Percentiles rank a stretch among this genome's conserved stretches.
phyloP scores from a whole-genome alignment of 495 filamentous ascomycete species.

The Penicillium maclennaniae region DNA sequence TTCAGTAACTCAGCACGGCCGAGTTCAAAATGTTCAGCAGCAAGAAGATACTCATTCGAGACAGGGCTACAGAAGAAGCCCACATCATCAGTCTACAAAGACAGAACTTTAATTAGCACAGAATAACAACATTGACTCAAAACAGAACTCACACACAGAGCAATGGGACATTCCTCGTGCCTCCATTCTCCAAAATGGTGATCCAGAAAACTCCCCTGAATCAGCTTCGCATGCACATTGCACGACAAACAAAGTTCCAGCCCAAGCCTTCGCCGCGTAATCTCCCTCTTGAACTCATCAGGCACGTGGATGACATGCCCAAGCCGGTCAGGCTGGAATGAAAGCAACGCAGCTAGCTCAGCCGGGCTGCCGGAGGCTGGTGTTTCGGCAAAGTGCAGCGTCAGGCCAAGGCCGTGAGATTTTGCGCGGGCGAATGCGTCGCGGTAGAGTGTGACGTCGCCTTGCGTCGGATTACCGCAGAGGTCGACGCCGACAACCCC shows the following conservation, averaged over 20 bases:
- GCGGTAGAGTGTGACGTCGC: constrained; percentile 53
- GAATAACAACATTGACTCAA: not conserved
- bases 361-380: constrained; percentile 43
- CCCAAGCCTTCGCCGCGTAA: constrained; percentile 51
- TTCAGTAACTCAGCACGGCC: constrained; percentile 49
- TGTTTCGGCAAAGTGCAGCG: constrained; percentile 77
- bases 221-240: constrained; percentile 75
- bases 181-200: constrained; percentile 75
- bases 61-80: constrained; percentile 75
- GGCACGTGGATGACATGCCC: constrained; percentile 78
- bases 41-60: constrained; percentile 76
- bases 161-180: constrained; percentile 47
- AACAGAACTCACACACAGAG: constrained; percentile 53
- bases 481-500: constrained; percentile 77
- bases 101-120: not conserved
- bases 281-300: constrained; percentile 51
- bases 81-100: constrained; percentile 74
- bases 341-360: constrained; percentile 61
- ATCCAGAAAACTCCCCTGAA: constrained; percentile 59
- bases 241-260: constrained; percentile 78
- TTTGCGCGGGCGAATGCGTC: constrained; percentile 55
- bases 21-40: constrained; percentile 66
- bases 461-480: constrained; percentile 69
- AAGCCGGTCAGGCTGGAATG: constrained; percentile 63
- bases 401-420: constrained; percentile 53